Evolutionary conservation across 78 protist species (phyloP).

Genomic region (Reticulomyxa filosa): DNA sequence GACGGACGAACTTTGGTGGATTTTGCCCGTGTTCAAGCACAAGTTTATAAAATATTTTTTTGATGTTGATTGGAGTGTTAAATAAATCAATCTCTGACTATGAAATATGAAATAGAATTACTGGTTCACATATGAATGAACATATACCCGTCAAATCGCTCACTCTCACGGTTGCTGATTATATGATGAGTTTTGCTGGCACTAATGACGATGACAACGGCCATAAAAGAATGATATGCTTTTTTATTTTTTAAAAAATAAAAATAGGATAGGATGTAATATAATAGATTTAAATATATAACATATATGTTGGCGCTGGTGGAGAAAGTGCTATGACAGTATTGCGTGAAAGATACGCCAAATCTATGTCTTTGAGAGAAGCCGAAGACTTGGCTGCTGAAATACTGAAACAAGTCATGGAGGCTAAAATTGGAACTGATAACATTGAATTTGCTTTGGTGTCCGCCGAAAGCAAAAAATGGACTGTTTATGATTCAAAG

Average conservation of each 20-base stretch:
- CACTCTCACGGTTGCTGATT: no score
- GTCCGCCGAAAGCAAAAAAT: no score
- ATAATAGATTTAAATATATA: no score
- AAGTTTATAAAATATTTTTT: conserved; percentile 37
- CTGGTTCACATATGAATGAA: conserved; percentile 87
- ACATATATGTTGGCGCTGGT: conserved; percentile 93
- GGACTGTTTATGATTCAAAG: no score
- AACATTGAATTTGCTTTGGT: conserved; percentile 76
- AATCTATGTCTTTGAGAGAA: conserved; percentile 60
- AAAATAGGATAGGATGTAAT: no score
- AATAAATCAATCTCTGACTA: no score
- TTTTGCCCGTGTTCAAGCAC: conserved; percentile 81
- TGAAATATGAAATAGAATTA: no score
- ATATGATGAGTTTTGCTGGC: no score
- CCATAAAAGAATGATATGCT: no score
- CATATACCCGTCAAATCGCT: conserved; percentile 73
- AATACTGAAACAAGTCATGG: conserved; percentile 90
- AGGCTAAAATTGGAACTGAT: conserved; percentile 54
- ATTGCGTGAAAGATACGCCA: conserved; percentile 64
- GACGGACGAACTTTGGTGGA: conserved; percentile 93
- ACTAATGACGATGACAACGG: no score
- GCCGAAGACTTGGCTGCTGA: conserved; percentile 61
- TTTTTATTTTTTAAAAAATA: no score
- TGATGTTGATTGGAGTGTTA: no score
- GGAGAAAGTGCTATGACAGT: conserved; percentile 86